Conservation (phyloP, 768 basidiomycete genomes). For the Chalciporus piperatus region DNA sequence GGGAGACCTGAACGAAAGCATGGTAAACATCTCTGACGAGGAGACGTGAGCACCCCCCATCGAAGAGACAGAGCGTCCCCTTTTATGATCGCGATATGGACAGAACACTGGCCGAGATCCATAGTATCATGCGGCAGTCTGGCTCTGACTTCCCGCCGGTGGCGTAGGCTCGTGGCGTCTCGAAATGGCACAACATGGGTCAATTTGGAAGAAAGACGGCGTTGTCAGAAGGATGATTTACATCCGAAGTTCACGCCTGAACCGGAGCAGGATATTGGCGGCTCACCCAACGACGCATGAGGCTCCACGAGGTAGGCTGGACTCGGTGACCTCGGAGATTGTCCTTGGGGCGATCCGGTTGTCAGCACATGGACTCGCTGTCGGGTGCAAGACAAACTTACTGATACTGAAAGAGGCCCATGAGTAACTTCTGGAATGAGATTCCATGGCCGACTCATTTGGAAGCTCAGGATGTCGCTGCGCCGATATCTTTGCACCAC, state of each 20-base stretch:
- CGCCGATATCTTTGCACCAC: conserved; percentile 1
- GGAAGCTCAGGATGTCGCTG: conserved; percentile 7
- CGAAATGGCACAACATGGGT: conserved; percentile 15
- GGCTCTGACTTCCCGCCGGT: conserved; percentile 17
- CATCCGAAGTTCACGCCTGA: conserved; percentile 8
- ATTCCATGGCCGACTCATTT: conserved; percentile 5
- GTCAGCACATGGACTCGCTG: conserved; percentile 2
- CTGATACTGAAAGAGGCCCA: neutral
- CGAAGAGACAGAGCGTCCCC: neutral
- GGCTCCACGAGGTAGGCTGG: conserved; percentile 7
- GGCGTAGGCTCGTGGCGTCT: too few relatives aligned
- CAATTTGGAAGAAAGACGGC: conserved; percentile 6
- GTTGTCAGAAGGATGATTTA: conserved; percentile 1
- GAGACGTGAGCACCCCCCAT: neutral
- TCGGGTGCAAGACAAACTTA: conserved; percentile 14
- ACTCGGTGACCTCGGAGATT: conserved; percentile 9
- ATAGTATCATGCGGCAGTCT: neutral
- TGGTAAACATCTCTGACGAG: conserved; percentile 1
- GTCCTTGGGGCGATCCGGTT: neutral
- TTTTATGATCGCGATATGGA: conserved; percentile 14
- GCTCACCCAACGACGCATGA: conserved; percentile 9
- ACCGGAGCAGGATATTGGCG: neutral
- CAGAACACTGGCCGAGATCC: conserved; percentile 6
- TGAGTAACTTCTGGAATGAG: neutral
- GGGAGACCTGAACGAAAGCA: conserved; percentile 2